Evolutionary conservation across 192 early-diverging fungal genomes (phyloP), one percentile per base, ranked within the genome.

Genomic region (Gamsiella multidivaricata): DNA sequence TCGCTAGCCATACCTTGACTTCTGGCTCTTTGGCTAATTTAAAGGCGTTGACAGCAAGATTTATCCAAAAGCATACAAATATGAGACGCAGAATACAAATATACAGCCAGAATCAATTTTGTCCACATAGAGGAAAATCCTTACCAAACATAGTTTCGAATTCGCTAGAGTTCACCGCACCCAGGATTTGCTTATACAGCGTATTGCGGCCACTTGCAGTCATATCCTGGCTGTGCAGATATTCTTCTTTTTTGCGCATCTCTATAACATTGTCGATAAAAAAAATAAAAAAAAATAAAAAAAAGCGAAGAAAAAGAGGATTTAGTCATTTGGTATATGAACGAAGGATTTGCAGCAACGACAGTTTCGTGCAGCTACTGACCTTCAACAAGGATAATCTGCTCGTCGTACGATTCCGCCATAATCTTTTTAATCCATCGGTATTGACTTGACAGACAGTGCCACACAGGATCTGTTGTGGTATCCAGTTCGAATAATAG

Each of bases 361-460:
- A n/a, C n/a, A n/a, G n/a, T n/a, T n/a, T n/a, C n/a, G n/a, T n/a
- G n/a, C n/a, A n/a, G n/a, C n/a, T n/a, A 54, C 28, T 31, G 28
- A 82, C 81, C 74, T 41, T 70, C 70, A 0, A 88, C 76, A 53
- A 85, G 82, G 61, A 83, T 74, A 18, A 86, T 65, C 36, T 90
- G 81, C 8, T 84, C 84, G 28, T 80, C 81, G 62, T 92, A 96
- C 3, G 89, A 89, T 31, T 89, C 86, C 23, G 81, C 80, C 78
- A 97, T 85, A 53, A 92, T 89, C 25, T 87, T 88, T 5, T 92
- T 86, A 49, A 96, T 95, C 89, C 91, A 97, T 37, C 88, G 80
- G 70, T 94, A 95, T 79, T 95, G 96, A 64, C 88, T 91, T 54
- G 93, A 92, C 32, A 97, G 83, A 83, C 95, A 97, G 67, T 88